Evolutionary conservation across 768 basidiomycete species (phyloP).

Genomic region (Polyporus arcularius): DNA sequence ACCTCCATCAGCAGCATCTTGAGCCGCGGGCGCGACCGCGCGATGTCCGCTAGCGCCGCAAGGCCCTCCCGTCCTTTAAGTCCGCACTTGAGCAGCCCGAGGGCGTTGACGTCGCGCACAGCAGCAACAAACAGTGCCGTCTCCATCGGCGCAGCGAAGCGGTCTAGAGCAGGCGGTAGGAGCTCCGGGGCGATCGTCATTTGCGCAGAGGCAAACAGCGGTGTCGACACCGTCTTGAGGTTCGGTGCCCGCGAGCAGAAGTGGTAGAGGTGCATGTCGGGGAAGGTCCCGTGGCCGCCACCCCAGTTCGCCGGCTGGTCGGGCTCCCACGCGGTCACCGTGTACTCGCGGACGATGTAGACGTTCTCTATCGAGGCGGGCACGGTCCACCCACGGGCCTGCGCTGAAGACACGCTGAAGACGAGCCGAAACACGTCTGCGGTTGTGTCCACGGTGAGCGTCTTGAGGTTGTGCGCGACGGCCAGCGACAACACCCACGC

Average conservation of each 20-base stretch:
- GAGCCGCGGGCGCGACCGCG: constrained; percentile 29
- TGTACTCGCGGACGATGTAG: constrained; percentile 24
- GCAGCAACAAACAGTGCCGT: constrained; percentile 19
- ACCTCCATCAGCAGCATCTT: constrained; percentile 37
- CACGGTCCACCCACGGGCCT: constrained; percentile 14
- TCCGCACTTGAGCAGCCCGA: constrained; percentile 24
- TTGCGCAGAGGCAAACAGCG: constrained; percentile 7
- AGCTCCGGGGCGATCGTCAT: constrained; percentile 8
- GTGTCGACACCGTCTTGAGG: constrained; percentile 21
- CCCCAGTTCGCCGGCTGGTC: constrained; percentile 4
- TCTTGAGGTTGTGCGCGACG: too few relatives aligned
- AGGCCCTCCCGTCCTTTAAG: constrained; percentile 21
- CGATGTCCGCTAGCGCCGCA: constrained; percentile 19
- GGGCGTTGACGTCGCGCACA: constrained; percentile 19
- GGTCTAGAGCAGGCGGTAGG: constrained; percentile 7
- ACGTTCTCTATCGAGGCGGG: constrained; percentile 25
- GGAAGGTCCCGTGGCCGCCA: constrained; percentile 22
- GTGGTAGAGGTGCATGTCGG: constrained; percentile 19
- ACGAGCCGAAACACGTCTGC: too few relatives aligned
- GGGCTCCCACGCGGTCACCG: constrained; percentile 1
- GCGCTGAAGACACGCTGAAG: constrained; percentile 15
- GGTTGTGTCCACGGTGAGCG: too few relatives aligned
- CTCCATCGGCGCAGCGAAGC: constrained; percentile 12
- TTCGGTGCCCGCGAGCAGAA: constrained; percentile 16
- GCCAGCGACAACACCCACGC: too few relatives aligned